Evolutionary conservation across 2,329 filamentous ascomycete genomes (phyloP), one percentile per base, ranked within the genome.

Genomic region (Microthyrium microscopicum): DNA sequence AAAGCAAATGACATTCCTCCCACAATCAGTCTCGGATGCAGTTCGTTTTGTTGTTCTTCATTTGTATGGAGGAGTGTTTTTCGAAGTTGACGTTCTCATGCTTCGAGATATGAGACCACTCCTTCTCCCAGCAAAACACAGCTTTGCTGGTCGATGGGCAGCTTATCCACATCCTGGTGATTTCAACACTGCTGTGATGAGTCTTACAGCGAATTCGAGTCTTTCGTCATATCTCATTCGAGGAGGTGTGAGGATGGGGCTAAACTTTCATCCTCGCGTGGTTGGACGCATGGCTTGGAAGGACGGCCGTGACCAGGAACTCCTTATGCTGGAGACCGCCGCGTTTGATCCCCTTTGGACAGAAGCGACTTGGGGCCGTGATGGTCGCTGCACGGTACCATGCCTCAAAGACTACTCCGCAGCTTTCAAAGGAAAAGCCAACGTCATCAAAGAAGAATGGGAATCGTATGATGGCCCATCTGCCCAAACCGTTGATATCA

Each of bases 291-390:
- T 70, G 62, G 61, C 64, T 3, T 66, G 64, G 52, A 68, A 68
- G 42, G 66, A 70, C 38, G 57, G 57, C 3, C 56, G 63, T 29
- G 64, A 66, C 35, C 56, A 59, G 4, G 64, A 69, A 36, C 61
- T 68, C 33, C 52, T 61, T 7, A 70, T 68, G 65, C 54, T 70
- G n/a, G 65, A 69, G 45, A 68, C 64, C 1, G 65, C 60, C 4
- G 59, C 64, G 4, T 68, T 69, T 36, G 66, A 70, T 41, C 65
- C 66, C 1, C 66, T 69, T 42, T 69, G 66, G 66, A 62, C 64
- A 1, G 63, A 68, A 40, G 67, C 67, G 46, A 66, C 68, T 42
- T 65, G 60, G 56, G 64, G 59, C 22, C 55, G 61, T 27, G 55
- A 65, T 41, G 63, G 61, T 2, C 52, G 55, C 24, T 70, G 66